Evolutionary conservation across 2,329 filamentous ascomycete genomes (phyloP).

Genomic region (Aureobasidium leucospermi): DNA sequence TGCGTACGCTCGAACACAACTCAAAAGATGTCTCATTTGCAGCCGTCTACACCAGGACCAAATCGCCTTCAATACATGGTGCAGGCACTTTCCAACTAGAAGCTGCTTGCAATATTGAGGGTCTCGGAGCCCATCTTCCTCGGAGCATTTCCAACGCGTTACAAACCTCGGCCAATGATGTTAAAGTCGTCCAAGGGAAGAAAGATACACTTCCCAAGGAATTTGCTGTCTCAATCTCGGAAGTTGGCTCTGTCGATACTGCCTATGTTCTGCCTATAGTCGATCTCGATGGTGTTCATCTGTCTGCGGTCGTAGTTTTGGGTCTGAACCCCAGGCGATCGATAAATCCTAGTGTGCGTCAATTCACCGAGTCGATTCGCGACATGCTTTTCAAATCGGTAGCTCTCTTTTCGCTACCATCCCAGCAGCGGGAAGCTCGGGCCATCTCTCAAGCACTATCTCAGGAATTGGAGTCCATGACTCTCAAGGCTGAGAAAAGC

Average conservation of each 20-base stretch:
- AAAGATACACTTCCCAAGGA: constrained; percentile 3
- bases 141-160: background rate
- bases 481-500: constrained; percentile 26
- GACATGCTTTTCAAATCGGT: constrained; percentile 33
- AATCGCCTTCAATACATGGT: background rate
- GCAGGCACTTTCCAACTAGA: constrained; percentile 14
- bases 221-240: background rate
- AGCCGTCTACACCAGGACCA: background rate
- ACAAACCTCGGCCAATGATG: background rate
- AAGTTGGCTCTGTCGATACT: background rate
- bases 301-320: constrained; percentile 32
- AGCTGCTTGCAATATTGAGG: background rate
- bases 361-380: constrained; percentile 29
- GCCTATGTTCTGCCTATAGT: constrained; percentile 16
- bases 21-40: background rate
- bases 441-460: constrained; percentile 31
- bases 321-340: constrained; percentile 33
- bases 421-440: constrained; percentile 17
- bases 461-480: constrained; percentile 27
- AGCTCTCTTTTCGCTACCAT: constrained; percentile 26
- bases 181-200: background rate
- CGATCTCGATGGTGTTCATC: constrained; percentile 26
- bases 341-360: constrained; percentile 31
- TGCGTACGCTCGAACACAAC: background rate
- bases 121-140: background rate